Conservation (phyloP, 768 basidiomycete species). For the Cystofilobasidium capitatum region DNA sequence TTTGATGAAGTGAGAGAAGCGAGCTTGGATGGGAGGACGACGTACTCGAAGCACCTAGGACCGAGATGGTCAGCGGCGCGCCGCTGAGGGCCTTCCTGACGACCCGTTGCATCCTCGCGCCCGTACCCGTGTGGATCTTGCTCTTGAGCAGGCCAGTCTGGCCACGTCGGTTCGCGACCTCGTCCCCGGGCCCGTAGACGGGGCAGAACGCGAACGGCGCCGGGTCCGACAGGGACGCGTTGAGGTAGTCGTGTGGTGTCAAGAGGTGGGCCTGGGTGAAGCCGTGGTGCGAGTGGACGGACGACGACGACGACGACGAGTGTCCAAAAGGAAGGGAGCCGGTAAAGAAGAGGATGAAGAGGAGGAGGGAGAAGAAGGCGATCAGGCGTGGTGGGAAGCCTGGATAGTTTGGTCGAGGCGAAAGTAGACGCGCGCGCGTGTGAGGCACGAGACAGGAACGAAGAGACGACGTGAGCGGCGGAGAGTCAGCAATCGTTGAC, state of each 20-base stretch:
- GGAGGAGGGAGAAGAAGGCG: constrained; percentile 25
- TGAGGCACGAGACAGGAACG: no score
- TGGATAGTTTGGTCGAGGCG: no score
- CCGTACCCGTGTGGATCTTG: constrained; percentile 66
- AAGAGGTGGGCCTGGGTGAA: constrained; percentile 29
- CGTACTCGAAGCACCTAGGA: constrained; percentile 80
- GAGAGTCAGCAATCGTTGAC: neutral
- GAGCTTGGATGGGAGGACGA: neutral
- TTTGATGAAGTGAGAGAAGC: neutral
- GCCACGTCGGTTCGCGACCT: constrained; percentile 68
- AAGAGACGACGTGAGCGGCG: neutral
- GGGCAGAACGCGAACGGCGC: constrained; percentile 87
- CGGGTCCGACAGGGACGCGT: constrained; percentile 46
- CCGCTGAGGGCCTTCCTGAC: constrained; percentile 74
- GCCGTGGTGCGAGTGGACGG: constrained; percentile 13
- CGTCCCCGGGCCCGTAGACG: constrained; percentile 69
- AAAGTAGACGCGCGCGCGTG: no score
- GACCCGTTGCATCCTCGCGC: constrained; percentile 69
- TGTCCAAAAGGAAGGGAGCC: constrained; percentile 13
- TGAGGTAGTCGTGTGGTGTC: constrained; percentile 70
- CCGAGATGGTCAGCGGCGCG: constrained; percentile 76
- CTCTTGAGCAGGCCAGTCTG: constrained; percentile 62
- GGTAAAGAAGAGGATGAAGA: constrained; percentile 25
- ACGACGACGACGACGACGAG: neutral
- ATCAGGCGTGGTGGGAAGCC: constrained; percentile 26